Conservation (phyloP, 192 early-diverging fungal species). For the Helicostylum pulchrum region DNA sequence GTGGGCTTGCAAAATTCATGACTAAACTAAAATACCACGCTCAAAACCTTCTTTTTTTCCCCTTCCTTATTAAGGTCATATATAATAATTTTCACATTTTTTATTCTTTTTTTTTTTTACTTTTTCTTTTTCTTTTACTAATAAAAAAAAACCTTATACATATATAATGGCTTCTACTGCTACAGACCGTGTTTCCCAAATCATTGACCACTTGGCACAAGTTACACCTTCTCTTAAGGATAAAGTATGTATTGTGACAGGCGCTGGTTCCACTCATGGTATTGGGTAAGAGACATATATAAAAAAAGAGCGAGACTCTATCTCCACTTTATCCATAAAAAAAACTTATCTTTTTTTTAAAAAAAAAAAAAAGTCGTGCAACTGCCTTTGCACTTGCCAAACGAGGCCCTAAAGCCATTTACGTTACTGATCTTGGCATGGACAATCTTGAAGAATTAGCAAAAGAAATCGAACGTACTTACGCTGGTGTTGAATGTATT, state of each 20-base stretch:
- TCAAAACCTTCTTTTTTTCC: background rate
- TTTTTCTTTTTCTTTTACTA: background rate
- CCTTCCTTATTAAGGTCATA: background rate
- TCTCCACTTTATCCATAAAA: background rate
- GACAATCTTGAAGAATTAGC: conserved; percentile 39
- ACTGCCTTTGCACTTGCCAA: conserved; percentile 31
- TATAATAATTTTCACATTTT: conserved; percentile 5
- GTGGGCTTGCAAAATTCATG: conserved; percentile 3
- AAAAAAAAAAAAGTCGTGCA: conserved; percentile 30
- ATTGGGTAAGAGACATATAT: conserved; percentile 39
- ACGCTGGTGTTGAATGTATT: conserved; percentile 33
- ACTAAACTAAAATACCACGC: conserved; percentile 11
- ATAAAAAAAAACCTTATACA: too few relatives aligned
- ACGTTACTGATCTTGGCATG: conserved; percentile 40
- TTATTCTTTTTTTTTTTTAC: background rate
- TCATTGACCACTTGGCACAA: conserved; percentile 23
- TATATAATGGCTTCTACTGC: conserved; percentile 1
- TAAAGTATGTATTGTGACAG: conserved; percentile 53
- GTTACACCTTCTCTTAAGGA: conserved; percentile 29
- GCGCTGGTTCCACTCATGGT: conserved; percentile 44
- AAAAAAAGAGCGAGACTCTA: background rate
- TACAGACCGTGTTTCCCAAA: conserved; percentile 26
- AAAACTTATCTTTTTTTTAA: background rate
- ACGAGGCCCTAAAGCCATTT: conserved; percentile 35
- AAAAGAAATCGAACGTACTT: conserved; percentile 35